Base-by-base conservation (phyloP, 495 filamentous ascomycete genomes). In the Durotheca rogersii region DNA sequence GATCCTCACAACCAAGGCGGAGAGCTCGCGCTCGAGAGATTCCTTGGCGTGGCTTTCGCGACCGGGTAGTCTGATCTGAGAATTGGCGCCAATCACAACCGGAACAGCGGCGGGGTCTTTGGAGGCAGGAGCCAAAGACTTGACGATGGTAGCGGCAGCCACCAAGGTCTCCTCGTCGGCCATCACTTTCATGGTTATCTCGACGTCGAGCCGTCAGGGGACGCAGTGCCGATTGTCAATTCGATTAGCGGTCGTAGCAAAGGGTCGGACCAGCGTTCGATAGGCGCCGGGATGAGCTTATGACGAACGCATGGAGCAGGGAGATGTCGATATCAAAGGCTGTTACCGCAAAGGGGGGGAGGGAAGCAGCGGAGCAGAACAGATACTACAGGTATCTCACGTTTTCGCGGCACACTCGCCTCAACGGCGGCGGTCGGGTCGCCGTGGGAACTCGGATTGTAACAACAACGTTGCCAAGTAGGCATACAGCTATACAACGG, bases 11-110 rank as follows among this genome's bases (percentile, higher is more conserved):
- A 81, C 75, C 46, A 92, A 75, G 43, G 83, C 80, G 43, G 81
- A 78, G 39, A 92, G 77, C 63, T 89, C 87, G 47, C 72, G 72
- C 67, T 90, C 87, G 37, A 92, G 78, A 35, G 76, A 74, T 50
- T 72, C 69, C 70, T 92, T 92, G 37, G 82, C 78, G 44, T 76
- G 59, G 51, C 70, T 82, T 27, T 77, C 64, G 25, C 74, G 72
- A 49, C 88, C 87, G n/a, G 88, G 87, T 4, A 90, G 67, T 42
- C 71, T 73, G 52, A 84, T 62, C 45, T 71, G 62, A 53, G 76
- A 77, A 38, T 59, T 68, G 33, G 64, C 56, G 51, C 61, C 62
- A 40, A 59, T 51, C 36, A 58, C 60, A 23, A 62, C 54, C n/a
- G 61, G 44, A 12, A 54, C 60, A 34, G 65, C 38, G 19, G 60